Base-by-base conservation (phyloP, 2,329 filamentous ascomycete genomes). In the Fusarium nematophilum region DNA sequence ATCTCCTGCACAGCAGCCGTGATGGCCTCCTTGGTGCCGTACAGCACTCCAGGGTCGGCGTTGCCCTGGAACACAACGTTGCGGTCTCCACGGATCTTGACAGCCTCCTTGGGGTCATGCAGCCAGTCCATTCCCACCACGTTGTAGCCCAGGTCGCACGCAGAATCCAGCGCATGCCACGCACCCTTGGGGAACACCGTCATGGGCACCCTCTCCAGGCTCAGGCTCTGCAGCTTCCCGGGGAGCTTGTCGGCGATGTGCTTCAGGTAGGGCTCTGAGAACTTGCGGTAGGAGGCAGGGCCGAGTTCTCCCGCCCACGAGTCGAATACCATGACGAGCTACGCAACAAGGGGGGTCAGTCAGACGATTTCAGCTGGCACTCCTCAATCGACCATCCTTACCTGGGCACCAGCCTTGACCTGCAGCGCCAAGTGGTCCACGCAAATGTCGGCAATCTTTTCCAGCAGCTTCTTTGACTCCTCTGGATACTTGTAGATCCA, bases 121-220 rank as follows among this genome's bases (percentile, higher is more conserved):
- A 96, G 82, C 95, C 95, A 99, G 78, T 99, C 95, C 64, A 99
- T 82, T 5, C 95, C 92, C 52, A 99, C 90, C 30, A 97, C 92
- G 71, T 98, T 86, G 80, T 98, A 99, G 33, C 93, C 93, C 13
- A 93, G 86, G 70, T 93, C 81, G 79, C 93, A 97, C 15, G 95
- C 85, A 26, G 91, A 88, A 67, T 97, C 91, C 42, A 99, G 83
- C 4, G 93, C 92, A 76, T 96, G 95, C 91, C 95, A 98, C 9
- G 95, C 94, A 9, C 95, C 95, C 81, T 99, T 99, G 29, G 95
- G 93, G 75, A 99, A 99, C 18, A 98, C 93, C 5, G 93, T 96
- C 93, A 98, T 97, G 3, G 95, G 95, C 3, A 99, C 94, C 9
- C 81, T 83, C 53, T 93, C 90, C 46, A 94, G 78, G 0, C 88